These are phyloP conservation scores for Leishmania guyanensis DNA, from an alignment of 208 protist species.

Conservation along the genomic window DNA sequence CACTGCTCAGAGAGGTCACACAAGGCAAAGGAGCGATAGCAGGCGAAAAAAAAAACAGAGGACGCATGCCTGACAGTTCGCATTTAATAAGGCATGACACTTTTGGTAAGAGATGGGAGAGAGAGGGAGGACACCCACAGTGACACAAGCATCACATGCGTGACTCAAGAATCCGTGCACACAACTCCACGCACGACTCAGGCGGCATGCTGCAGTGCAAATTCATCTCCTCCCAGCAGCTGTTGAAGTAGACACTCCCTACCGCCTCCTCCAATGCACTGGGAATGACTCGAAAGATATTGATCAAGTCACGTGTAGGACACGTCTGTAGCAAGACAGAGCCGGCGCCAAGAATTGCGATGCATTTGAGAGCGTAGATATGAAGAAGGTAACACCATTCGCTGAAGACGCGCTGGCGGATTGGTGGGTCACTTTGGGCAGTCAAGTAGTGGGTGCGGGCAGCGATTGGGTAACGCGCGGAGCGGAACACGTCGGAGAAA, in stretches of 20 bases:
- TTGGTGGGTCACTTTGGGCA: slow-evolving; percentile 15
- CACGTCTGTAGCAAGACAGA: slow-evolving; percentile 23
- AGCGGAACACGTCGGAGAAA: slow-evolving; percentile 40
- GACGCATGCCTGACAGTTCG: neutral
- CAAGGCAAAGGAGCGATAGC: neutral
- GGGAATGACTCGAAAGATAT: slow-evolving; percentile 43
- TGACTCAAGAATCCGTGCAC: slow-evolving; percentile 11
- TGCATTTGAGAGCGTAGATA: slow-evolving; percentile 41
- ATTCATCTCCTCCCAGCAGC: slow-evolving; percentile 72
- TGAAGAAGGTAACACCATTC: slow-evolving; percentile 57
- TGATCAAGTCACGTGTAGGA: slow-evolving; percentile 18
- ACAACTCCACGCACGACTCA: slow-evolving; percentile 27
- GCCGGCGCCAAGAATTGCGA: slow-evolving; percentile 18
- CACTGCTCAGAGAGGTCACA: neutral
- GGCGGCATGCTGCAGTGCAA: slow-evolving; percentile 45
- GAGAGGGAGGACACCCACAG: neutral
- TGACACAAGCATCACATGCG: slow-evolving; percentile 1
- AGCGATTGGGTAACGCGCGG: slow-evolving; percentile 23
- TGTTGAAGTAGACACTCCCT: slow-evolving; percentile 47
- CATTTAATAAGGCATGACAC: neutral
- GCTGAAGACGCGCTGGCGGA: slow-evolving; percentile 30
- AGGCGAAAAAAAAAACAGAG: neutral
- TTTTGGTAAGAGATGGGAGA: neutral
- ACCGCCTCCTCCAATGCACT: slow-evolving; percentile 68
- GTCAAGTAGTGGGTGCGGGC: slow-evolving; percentile 23